These are phyloP conservation scores for Scleroderma bovista DNA, from an alignment of 768 basidiomycete genomes.

Conservation along the genomic window DNA sequence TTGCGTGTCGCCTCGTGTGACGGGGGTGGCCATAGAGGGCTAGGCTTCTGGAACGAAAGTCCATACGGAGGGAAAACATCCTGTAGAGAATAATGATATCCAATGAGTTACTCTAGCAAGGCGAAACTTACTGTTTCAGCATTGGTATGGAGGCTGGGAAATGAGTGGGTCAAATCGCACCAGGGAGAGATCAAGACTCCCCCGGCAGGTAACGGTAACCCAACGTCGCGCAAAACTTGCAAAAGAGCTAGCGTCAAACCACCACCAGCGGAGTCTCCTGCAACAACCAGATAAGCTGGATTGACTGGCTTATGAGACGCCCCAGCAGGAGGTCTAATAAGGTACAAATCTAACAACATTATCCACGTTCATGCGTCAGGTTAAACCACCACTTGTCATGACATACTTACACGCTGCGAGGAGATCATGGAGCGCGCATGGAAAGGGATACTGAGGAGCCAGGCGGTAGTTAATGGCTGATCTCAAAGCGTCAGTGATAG, in stretches of 20 bases:
- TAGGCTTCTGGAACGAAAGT: constrained; percentile 73
- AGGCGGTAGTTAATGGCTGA: constrained; percentile 76
- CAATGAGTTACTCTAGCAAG: not conserved
- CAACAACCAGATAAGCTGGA: constrained; percentile 77
- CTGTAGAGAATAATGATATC: constrained; percentile 31
- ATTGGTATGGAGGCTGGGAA: constrained; percentile 82
- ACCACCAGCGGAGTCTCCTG: constrained; percentile 93
- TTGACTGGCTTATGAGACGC: constrained; percentile 75
- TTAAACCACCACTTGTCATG: not conserved
- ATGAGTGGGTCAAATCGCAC: constrained; percentile 92
- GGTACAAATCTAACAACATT: constrained; percentile 63
- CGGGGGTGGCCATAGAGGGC: constrained; percentile 73
- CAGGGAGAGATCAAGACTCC: constrained; percentile 90
- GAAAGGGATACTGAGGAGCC: constrained; percentile 97
- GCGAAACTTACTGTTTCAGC: constrained; percentile 63
- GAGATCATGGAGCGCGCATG: constrained; percentile 85
- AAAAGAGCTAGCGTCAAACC: constrained; percentile 79
- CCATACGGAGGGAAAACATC: constrained; percentile 79
- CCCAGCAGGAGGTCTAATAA: constrained; percentile 80
- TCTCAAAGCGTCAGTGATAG: constrained; percentile 10
- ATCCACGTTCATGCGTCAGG: not conserved
- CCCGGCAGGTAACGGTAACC: constrained; percentile 79
- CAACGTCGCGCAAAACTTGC: constrained; percentile 80
- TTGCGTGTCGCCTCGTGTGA: constrained; percentile 53
- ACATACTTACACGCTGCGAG: constrained; percentile 71